Conservation (phyloP, 2,329 filamentous ascomycete genomes). For the Diplodia corticola region DNA sequence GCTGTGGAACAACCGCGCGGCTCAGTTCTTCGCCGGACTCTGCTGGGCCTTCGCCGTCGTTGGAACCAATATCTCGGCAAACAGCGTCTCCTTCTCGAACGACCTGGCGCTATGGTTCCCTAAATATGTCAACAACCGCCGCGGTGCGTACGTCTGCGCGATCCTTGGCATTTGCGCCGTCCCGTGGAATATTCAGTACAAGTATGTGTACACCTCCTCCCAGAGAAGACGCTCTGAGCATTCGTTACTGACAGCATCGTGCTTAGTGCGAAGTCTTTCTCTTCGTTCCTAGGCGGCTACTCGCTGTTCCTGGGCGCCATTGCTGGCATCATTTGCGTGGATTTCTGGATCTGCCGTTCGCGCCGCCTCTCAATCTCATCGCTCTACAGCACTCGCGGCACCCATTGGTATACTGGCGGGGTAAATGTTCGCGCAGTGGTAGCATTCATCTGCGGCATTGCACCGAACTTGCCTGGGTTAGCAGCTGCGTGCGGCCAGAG, state of each 20-base stretch:
- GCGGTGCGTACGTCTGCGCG: constrained; percentile 39
- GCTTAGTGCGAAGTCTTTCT: constrained; percentile 31
- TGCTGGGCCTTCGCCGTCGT: constrained; percentile 24
- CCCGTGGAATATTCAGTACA: constrained; percentile 20
- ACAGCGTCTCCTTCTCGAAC: constrained; percentile 21
- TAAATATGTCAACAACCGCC: constrained; percentile 26
- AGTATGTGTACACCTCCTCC: constrained; percentile 2
- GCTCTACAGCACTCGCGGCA: constrained; percentile 33
- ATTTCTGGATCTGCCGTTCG: constrained; percentile 30
- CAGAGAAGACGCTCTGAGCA: constrained; percentile 39
- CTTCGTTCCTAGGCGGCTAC: constrained; percentile 37
- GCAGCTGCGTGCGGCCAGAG: constrained; percentile 22
- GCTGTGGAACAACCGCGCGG: constrained; percentile 24
- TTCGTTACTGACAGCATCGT: constrained; percentile 21
- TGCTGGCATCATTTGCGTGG: constrained; percentile 30
- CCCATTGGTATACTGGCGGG: constrained; percentile 31
- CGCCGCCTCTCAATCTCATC: constrained; percentile 30
- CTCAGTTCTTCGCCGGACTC: constrained; percentile 19
- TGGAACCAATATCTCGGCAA: constrained; percentile 26
- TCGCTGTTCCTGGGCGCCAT: constrained; percentile 33
- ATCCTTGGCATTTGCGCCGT: constrained; percentile 36
- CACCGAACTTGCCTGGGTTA: constrained; percentile 29
- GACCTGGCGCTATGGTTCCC: constrained; percentile 23
- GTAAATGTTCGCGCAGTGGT: constrained; percentile 32
- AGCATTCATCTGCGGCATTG: constrained; percentile 30